Base-by-base conservation (phyloP, 345 rosid species). In the Salix suchowensis region DNA sequence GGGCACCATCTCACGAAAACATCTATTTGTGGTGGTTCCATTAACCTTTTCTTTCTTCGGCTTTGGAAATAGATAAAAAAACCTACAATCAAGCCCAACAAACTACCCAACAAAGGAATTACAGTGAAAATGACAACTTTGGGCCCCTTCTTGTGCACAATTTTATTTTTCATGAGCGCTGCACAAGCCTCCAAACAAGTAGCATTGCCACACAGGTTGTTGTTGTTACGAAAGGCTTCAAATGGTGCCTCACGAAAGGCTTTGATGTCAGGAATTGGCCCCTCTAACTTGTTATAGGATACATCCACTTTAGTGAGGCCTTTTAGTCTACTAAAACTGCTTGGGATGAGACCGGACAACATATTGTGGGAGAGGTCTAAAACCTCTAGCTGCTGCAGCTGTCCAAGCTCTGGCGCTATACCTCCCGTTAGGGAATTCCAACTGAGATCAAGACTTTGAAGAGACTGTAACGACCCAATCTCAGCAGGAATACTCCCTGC, bases 161-260 rank as follows among this genome's bases (percentile, higher is more conserved):
- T 4, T n/a, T 26, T 37, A 15, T 5, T 68, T 37, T 8, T 11
- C 2, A 1, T 19, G 21, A 16, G 7, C 8, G 1, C 4, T 11
- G 2, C n/a, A 50, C 80, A 77, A 13, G 75, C 54, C 65, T 46
- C 40, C 55, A 81, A 37, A 9, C 74, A 30, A 4, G 71, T 73
- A 55, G 65, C 54, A 58, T 77, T 77, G 16, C 84, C 80, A 30
- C 80, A 77, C 9, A 77, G 46, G 18, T 42, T 48, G 19, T 14
- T 55, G 12, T 80, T 80, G 66, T 67, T 68, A 32, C 58, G 24
- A 28, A 76, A 16, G 5, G 42, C 70, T 34, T 76, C 44, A 13
- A 80, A 72, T 15, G 83, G 21, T 32, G 74, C 83, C 15, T 68
- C 65, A 5, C 7, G 77, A 69, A 81, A 76, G 52, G 84, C 71